Conservation (phyloP, 1,139 yeast genomes). For the Sugiyamaella japonica region DNA sequence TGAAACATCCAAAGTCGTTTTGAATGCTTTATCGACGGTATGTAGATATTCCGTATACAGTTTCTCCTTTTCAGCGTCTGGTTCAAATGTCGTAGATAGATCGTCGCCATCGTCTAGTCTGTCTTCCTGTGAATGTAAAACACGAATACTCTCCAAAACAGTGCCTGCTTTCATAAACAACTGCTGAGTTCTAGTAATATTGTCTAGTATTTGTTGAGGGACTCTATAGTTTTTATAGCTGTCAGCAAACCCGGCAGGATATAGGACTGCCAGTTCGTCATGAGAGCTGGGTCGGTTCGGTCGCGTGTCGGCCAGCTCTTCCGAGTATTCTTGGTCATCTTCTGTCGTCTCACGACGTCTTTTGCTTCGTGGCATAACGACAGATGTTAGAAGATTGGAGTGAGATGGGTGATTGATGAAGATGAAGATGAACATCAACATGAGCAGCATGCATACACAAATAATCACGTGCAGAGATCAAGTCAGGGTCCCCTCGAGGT, state of each 20-base stretch:
- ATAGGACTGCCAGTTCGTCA: background rate
- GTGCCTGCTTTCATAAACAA: background rate
- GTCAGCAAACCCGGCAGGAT: constrained; percentile 2
- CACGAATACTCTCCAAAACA: constrained; percentile 2
- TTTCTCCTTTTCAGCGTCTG: constrained; percentile 1
- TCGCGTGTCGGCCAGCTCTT: too few species aligned
- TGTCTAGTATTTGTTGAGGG: background rate
- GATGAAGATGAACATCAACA: too few species aligned
- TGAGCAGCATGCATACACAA: too few species aligned
- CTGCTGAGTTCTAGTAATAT: constrained; percentile 1
- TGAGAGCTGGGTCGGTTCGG: too few species aligned
- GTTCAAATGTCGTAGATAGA: background rate
- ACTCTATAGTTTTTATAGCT: background rate
- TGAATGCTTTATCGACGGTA: background rate
- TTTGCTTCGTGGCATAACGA: too few species aligned
- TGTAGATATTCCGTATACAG: background rate
- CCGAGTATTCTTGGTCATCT: too few species aligned
- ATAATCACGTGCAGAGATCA: too few species aligned
- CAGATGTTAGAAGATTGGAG: too few species aligned
- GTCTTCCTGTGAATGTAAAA: constrained; percentile 5
- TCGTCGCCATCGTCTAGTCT: background rate
- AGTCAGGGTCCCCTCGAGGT: too few species aligned
- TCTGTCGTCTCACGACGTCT: too few species aligned
- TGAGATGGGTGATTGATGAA: too few species aligned
- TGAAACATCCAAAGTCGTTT: constrained; percentile 3